Percentiles rank a stretch among this genome's conserved stretches.
Evolutionary conservation across 2,329 filamentous ascomycete genomes (phyloP).

Genomic region (Xylariaceae sp.): DNA sequence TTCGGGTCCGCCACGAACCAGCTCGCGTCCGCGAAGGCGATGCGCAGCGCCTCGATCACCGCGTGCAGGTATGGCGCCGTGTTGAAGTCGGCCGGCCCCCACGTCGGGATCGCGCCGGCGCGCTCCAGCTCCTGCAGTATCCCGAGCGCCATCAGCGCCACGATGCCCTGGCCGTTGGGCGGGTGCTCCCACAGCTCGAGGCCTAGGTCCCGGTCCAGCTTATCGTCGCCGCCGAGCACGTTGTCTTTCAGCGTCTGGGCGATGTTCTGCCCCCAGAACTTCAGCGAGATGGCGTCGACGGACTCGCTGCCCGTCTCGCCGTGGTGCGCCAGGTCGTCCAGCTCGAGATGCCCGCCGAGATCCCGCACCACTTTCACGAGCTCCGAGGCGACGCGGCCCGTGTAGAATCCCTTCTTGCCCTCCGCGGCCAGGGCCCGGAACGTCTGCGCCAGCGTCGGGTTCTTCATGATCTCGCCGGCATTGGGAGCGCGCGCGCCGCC

Average conservation of each 20-base stretch:
- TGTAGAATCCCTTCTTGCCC: conserved; percentile 90
- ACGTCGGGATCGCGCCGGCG: conserved; percentile 72
- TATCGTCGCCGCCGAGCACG: conserved; percentile 43
- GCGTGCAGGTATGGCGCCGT: conserved; percentile 79
- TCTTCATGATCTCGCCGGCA: conserved; percentile 87
- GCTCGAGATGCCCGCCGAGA: conserved; percentile 74
- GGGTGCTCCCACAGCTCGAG: conserved; percentile 95
- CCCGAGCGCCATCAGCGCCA: conserved; percentile 90
- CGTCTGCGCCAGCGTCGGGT: conserved; percentile 77
- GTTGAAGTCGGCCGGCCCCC: conserved; percentile 76
- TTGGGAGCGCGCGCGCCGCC: conserved; percentile 74
- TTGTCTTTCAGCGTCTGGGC: conserved; percentile 28
- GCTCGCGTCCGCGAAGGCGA: conserved; percentile 84
- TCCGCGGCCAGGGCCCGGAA: conserved; percentile 78
- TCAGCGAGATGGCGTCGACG: conserved; percentile 82
- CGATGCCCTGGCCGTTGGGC: conserved; percentile 93
- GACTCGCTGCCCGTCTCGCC: conserved; percentile 69
- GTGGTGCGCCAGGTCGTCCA: conserved; percentile 82
- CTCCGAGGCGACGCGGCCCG: conserved; percentile 78
- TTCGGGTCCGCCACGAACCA: conserved; percentile 92
- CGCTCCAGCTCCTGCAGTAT: conserved; percentile 87
- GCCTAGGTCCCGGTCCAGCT: conserved; percentile 49
- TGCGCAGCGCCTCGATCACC: conserved; percentile 82
- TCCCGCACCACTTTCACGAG: conserved; percentile 77
- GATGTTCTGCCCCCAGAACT: conserved; percentile 68